Percentiles rank a stretch among this genome's conserved stretches.
Evolutionary conservation across 495 filamentous ascomycete genomes (phyloP).

Genomic region (Immersiella caudata): DNA sequence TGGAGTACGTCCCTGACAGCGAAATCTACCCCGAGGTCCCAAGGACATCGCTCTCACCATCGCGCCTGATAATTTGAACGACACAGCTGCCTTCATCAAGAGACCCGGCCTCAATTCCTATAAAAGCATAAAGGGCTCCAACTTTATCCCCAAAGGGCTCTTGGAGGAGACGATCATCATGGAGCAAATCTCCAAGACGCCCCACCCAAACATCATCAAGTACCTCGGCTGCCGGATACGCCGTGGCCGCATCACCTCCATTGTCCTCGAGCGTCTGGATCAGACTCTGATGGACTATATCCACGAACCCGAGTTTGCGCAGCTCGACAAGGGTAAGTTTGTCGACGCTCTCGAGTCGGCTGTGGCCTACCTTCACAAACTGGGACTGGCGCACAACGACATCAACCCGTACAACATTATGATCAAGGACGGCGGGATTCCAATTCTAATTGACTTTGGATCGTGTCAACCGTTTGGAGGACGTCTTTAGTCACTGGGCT

Average conservation of each 20-base stretch:
- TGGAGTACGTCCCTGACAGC: slow-evolving; percentile 24
- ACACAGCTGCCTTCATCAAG: slow-evolving; percentile 24
- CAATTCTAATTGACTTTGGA: slow-evolving; percentile 45
- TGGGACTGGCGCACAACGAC: slow-evolving; percentile 48
- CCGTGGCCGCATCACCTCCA: slow-evolving; percentile 40
- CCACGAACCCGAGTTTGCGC: not conserved
- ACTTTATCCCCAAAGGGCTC: not conserved
- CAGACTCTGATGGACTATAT: slow-evolving; percentile 28
- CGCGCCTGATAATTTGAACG: slow-evolving; percentile 24
- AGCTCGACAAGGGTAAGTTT: slow-evolving; percentile 32
- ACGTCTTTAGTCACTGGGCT: slow-evolving; percentile 2
- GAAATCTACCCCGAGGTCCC: slow-evolving; percentile 27
- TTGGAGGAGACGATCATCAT: slow-evolving; percentile 11
- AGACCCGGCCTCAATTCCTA: slow-evolving; percentile 26
- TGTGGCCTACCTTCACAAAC: slow-evolving; percentile 38
- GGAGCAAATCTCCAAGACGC: slow-evolving; percentile 15
- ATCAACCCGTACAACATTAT: slow-evolving; percentile 46
- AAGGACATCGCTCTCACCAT: slow-evolving; percentile 16
- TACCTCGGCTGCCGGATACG: slow-evolving; percentile 42
- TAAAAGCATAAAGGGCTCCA: slow-evolving; percentile 22
- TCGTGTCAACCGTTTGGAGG: slow-evolving; percentile 12
- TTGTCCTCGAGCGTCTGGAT: slow-evolving; percentile 40
- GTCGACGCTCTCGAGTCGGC: slow-evolving; percentile 38
- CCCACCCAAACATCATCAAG: slow-evolving; percentile 44
- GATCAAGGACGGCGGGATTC: slow-evolving; percentile 30